Conservation (phyloP, 305 asterid genomes). For the Rubia balearica region DNA sequence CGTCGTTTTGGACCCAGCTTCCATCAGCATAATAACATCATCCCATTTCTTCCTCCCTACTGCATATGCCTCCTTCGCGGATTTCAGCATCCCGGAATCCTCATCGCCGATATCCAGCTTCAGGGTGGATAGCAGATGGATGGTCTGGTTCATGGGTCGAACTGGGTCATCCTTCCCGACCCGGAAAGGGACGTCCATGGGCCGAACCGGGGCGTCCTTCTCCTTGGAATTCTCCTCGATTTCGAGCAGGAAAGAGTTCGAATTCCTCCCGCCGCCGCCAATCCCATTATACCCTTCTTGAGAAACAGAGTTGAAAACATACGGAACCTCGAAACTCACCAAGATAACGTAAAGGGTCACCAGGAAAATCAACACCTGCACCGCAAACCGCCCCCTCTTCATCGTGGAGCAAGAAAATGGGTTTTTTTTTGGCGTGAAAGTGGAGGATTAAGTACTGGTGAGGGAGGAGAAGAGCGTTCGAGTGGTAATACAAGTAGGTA, state of each 20-base stretch:
- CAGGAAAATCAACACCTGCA: slow-evolving; percentile 17
- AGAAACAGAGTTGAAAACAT: slow-evolving; percentile 21
- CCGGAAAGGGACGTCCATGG: slow-evolving; percentile 18
- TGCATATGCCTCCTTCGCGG: slow-evolving; percentile 64
- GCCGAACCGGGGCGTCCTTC: slow-evolving; percentile 23
- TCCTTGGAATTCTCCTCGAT: slow-evolving; percentile 21
- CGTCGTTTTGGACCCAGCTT: not conserved
- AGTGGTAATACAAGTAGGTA: not conserved
- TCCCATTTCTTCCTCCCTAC: slow-evolving; percentile 66
- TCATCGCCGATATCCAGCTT: slow-evolving; percentile 44
- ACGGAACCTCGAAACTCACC: slow-evolving; percentile 24
- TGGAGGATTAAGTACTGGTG: not conserved
- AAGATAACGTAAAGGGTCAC: slow-evolving; percentile 9
- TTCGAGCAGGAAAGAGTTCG: slow-evolving; percentile 15
- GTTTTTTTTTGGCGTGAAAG: too few species aligned
- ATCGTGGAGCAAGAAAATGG: not conserved
- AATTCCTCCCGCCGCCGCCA: slow-evolving; percentile 14
- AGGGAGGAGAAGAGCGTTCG: slow-evolving; percentile 2
- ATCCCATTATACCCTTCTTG: slow-evolving; percentile 12
- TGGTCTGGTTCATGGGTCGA: slow-evolving; percentile 26
- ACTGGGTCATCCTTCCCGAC: slow-evolving; percentile 20
- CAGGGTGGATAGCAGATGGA: slow-evolving; percentile 47
- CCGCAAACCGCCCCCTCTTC: slow-evolving; percentile 18
- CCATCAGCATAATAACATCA: slow-evolving; percentile 8
- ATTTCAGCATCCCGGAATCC: slow-evolving; percentile 45